Evolutionary conservation across 345 rosid genomes (phyloP).

Genomic region (Excoecaria cochinchinensis): DNA sequence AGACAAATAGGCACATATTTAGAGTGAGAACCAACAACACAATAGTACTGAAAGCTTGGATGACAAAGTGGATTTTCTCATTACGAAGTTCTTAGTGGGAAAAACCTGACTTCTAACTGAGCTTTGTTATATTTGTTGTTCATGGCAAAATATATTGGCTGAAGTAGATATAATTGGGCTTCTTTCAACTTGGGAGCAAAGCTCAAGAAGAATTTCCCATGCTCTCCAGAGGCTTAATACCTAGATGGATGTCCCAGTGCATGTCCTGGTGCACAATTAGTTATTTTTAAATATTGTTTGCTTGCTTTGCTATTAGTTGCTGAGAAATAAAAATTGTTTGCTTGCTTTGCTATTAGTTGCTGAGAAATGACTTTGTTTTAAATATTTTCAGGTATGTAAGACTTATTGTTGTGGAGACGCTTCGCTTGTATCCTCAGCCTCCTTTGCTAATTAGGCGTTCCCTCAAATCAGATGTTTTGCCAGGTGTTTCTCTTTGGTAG

Average conservation of each 20-base stretch:
- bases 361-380: background rate
- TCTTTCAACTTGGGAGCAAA: background rate
- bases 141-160: background rate
- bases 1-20: background rate
- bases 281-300: background rate
- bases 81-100: background rate
- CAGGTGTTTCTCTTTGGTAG: constrained; percentile 47
- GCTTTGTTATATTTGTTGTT: background rate
- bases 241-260: background rate
- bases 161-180: background rate
- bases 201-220: background rate
- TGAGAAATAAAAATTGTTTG: background rate
- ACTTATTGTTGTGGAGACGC: constrained; percentile 79
- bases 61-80: background rate
- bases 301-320: background rate
- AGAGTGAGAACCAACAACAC: background rate
- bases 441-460: constrained; percentile 86
- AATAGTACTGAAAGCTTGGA: background rate
- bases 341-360: background rate
- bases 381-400: constrained; percentile 60
- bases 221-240: background rate
- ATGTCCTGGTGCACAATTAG: background rate
- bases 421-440: constrained; percentile 92
- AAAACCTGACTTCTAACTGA: background rate
- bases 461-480: constrained; percentile 64